Evolutionary conservation across 2,329 filamentous ascomycete species (phyloP), one percentile per base, ranked within the genome.

Genomic region (Pseudophaeomoniella oleicola): DNA sequence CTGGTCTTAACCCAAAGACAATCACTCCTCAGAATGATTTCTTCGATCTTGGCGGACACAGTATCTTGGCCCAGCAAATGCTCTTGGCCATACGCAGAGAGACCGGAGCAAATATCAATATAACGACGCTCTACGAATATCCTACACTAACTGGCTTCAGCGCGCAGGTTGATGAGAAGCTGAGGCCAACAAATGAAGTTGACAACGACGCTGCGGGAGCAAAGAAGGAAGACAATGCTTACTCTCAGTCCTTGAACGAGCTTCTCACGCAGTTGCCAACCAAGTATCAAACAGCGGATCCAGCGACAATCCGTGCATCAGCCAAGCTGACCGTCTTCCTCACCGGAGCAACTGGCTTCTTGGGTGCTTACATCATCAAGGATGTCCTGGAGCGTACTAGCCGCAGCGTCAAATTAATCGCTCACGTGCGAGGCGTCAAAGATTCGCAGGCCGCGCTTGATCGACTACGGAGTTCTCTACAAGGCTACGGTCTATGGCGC

Each of bases 291-390:
- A 29, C 42, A 14, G 48, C 53, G 4, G 45, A 54, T 33, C 33
- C 49, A 16, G 41, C 41, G 4, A 27, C 6, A n/a, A 39, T 46
- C n/a, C 48, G 55, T 16, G 41, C 45, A 11, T 42, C 51, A 17
- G 45, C 45, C 5, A 53, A 53, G 27, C 58, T 65, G 3, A 85
- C 78, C 0, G 67, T 90, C 9, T 81, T 94, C 56, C 61, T 94
- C 4, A 94, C 87, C 2, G 86, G 88, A 31, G 85, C 83, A 3
- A 94, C 87, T 4, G 87, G 87, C 2, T 94, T 94, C 64, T 59
- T 94, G 14, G 87, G 87, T 17, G 72, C 82, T 0, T 92, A 86
- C 50, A 64, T 94, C 9, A 63, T 92, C 19, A 71, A 71, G 38
- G 83, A 93, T 38, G 58, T 94, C 1, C 66, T 94, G 1, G 70